Percentiles rank a stretch among this genome's conserved stretches.
These are phyloP conservation scores for Melanomma pulvis-pyrius DNA, from an alignment of 495 filamentous ascomycete genomes.

Conservation along the genomic window DNA sequence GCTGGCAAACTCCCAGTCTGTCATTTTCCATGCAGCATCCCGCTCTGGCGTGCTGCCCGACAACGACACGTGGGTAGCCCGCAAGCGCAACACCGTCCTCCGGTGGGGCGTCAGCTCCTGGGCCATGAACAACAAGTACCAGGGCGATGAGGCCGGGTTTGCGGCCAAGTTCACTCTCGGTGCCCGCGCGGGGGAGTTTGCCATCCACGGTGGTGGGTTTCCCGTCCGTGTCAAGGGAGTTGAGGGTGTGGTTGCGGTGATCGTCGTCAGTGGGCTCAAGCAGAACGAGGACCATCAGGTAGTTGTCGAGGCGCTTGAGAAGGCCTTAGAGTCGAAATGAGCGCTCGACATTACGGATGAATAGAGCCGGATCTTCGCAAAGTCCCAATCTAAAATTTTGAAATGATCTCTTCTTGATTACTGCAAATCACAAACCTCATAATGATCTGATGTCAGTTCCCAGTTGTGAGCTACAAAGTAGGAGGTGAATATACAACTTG, in stretches of 20 bases:
- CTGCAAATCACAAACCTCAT: no score
- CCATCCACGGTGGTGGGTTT: constrained; percentile 74
- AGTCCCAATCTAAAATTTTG: no score
- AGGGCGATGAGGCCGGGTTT: constrained; percentile 61
- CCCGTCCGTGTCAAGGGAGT: constrained; percentile 69
- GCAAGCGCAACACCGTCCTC: constrained; percentile 69
- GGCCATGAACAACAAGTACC: constrained; percentile 64
- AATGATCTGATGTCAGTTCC: no score
- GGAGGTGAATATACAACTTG: no score
- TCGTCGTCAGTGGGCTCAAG: constrained; percentile 75
- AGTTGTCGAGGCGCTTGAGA: constrained; percentile 64
- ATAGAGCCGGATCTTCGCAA: no score
- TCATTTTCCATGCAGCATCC: constrained; percentile 62
- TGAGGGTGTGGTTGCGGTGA: constrained; percentile 69
- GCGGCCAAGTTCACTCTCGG: constrained; percentile 58
- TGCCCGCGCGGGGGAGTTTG: constrained; percentile 59
- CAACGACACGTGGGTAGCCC: constrained; percentile 47
- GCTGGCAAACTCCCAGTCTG: constrained; percentile 57
- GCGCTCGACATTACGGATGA: no score
- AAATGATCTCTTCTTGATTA: no score
- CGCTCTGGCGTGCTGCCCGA: constrained; percentile 60
- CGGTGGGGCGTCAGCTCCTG: constrained; percentile 67
- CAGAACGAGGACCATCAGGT: constrained; percentile 79
- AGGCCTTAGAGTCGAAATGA: no score
- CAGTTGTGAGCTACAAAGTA: no score